Evolutionary conservation across 306 rosid species (phyloP).

Genomic region (Cicer yamashitae): DNA sequence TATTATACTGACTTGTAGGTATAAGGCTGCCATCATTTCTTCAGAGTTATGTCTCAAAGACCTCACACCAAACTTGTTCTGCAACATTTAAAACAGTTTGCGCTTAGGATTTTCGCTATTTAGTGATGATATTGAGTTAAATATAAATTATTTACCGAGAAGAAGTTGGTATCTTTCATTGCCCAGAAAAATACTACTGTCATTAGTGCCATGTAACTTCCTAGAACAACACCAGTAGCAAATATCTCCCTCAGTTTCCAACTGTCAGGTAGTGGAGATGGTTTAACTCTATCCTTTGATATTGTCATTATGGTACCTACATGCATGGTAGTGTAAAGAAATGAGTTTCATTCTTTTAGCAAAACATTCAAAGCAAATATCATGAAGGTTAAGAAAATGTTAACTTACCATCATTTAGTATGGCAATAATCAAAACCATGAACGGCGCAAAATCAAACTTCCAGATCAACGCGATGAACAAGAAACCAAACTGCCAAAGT

Average conservation of each 20-base stretch:
- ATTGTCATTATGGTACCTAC: slow-evolving; percentile 95
- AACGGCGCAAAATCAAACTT: slow-evolving; percentile 91
- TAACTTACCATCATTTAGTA: slow-evolving; percentile 84
- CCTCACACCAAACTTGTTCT: slow-evolving; percentile 69
- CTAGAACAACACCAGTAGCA: slow-evolving; percentile 90
- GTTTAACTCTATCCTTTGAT: slow-evolving; percentile 93
- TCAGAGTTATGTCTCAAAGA: slow-evolving; percentile 32
- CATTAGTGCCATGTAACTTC: slow-evolving; percentile 93
- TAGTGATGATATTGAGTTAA: slow-evolving; percentile 3
- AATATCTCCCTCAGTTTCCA: slow-evolving; percentile 93
- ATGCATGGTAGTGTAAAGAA: slow-evolving; percentile 24
- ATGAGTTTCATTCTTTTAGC: slow-evolving; percentile 29
- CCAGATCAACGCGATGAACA: slow-evolving; percentile 95
- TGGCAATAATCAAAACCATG: slow-evolving; percentile 95
- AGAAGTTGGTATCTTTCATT: slow-evolving; percentile 67
- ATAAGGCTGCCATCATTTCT: slow-evolving; percentile 89
- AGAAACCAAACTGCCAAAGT: slow-evolving; percentile 77
- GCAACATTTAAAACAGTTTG: slow-evolving; percentile 41
- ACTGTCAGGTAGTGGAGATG: slow-evolving; percentile 91
- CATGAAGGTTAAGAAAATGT: slow-evolving; percentile 16
- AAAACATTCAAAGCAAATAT: neutral
- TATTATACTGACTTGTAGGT: slow-evolving; percentile 94
- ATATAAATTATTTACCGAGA: slow-evolving; percentile 58
- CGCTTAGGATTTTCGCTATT: neutral
- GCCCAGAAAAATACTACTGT: slow-evolving; percentile 91